These are phyloP conservation scores for Trichoderma sp. DNA, from an alignment of 2,329 filamentous ascomycete species.

Conservation along the genomic window DNA sequence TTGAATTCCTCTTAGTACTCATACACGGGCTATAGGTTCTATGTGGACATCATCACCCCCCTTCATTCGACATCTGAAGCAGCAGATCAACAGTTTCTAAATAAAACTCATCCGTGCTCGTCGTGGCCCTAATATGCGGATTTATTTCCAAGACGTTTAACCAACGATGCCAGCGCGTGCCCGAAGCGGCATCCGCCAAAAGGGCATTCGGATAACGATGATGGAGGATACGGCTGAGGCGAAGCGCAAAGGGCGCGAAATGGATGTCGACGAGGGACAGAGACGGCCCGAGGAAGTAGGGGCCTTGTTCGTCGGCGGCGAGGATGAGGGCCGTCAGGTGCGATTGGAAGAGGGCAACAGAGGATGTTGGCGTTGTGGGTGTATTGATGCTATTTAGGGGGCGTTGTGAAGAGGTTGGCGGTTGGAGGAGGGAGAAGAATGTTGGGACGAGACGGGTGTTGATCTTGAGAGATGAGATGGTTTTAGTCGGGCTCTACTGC, in stretches of 20 bases:
- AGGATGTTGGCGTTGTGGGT: constrained; percentile 49
- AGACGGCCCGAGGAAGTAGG: constrained; percentile 61
- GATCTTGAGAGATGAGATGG: constrained; percentile 48
- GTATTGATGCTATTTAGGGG: constrained; percentile 47
- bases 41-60: not conserved
- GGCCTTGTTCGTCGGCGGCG: constrained; percentile 53
- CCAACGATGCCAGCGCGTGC: constrained; percentile 67
- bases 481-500: not conserved
- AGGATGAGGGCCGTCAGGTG: constrained; percentile 58
- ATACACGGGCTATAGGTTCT: not conserved
- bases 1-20: not conserved
- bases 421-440: constrained; percentile 73
- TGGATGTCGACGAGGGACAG: constrained; percentile 69
- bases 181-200: constrained; percentile 63
- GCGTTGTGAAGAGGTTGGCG: constrained; percentile 36
- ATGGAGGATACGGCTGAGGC: constrained; percentile 63
- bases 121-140: constrained; percentile 63
- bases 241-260: constrained; percentile 71
- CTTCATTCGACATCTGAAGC: not conserved
- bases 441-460: constrained; percentile 72
- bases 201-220: constrained; percentile 49
- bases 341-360: constrained; percentile 58
- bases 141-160: constrained; percentile 66
- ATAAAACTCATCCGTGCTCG: constrained; percentile 56
- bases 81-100: constrained; percentile 59